A percentile compares a stretch with the other conserved stretches of the same genome.
These are phyloP conservation scores for Metschnikowia amazonensis DNA, from an alignment of 805 yeast genomes.

Conservation along the genomic window DNA sequence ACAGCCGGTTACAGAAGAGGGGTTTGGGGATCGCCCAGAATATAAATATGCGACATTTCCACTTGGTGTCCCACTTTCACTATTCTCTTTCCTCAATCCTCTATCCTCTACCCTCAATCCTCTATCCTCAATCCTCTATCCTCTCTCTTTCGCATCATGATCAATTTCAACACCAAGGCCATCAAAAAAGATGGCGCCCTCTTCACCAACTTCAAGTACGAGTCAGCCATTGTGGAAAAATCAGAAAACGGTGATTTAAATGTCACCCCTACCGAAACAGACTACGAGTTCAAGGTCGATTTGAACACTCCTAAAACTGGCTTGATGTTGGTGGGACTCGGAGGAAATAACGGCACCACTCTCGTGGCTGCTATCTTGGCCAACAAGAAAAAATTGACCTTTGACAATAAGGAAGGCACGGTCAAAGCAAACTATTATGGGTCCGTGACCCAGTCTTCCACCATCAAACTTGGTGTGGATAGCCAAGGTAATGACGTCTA, in stretches of 20 bases:
- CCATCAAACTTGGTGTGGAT: slow-evolving; percentile 86
- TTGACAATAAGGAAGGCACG: slow-evolving; percentile 78
- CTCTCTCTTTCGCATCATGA: slow-evolving; percentile 13
- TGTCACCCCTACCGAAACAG: slow-evolving; percentile 68
- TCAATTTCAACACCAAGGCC: slow-evolving; percentile 35
- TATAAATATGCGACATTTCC: too few species aligned
- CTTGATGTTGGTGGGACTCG: slow-evolving; percentile 85
- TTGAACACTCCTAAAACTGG: slow-evolving; percentile 82
- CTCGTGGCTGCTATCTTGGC: slow-evolving; percentile 81
- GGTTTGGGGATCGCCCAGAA: background rate
- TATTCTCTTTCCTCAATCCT: too few species aligned
- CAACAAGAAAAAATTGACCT: slow-evolving; percentile 71
- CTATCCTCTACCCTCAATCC: too few species aligned
- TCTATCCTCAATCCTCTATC: background rate
- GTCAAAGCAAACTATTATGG: slow-evolving; percentile 82
- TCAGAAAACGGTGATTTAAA: slow-evolving; percentile 47
- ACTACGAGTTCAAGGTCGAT: slow-evolving; percentile 84
- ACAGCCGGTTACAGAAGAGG: background rate
- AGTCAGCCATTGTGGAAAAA: slow-evolving; percentile 68
- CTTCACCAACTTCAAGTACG: slow-evolving; percentile 63
- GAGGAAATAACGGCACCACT: slow-evolving; percentile 96
- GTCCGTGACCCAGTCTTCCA: slow-evolving; percentile 89
- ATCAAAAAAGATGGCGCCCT: slow-evolving; percentile 48
- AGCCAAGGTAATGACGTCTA: slow-evolving; percentile 76
- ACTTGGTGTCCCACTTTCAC: too few species aligned